phyloP scores from a whole-genome alignment of 2,329 filamentous ascomycete genomes.

The Cercospora sp. region DNA sequence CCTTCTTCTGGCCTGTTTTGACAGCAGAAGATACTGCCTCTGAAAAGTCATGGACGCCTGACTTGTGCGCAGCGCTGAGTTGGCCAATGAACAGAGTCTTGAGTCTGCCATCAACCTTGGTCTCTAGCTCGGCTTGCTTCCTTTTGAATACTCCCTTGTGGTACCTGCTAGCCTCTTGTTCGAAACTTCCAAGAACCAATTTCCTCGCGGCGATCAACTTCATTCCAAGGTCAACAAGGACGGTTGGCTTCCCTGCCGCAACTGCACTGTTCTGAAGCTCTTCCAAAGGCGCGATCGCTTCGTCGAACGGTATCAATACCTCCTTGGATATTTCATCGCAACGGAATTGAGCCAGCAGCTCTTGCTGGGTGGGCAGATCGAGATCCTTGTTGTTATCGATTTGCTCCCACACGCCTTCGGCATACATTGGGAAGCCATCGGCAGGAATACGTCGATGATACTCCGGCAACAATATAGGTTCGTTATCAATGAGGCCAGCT shows the following conservation, averaged over 20 bases:
- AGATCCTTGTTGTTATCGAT: slow-evolving; percentile 99
- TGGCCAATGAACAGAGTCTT: slow-evolving; percentile 90
- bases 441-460: slow-evolving; percentile 96
- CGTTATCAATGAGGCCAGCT: slow-evolving; percentile 65
- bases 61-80: slow-evolving; percentile 83
- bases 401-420: slow-evolving; percentile 94
- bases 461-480: slow-evolving; percentile 84
- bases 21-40: slow-evolving; percentile 84
- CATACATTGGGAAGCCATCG: slow-evolving; percentile 93
- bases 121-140: slow-evolving; percentile 81
- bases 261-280: slow-evolving; percentile 76
- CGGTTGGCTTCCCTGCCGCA: slow-evolving; percentile 68
- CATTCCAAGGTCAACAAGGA: slow-evolving; percentile 73
- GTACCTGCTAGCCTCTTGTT: slow-evolving; percentile 86
- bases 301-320: slow-evolving; percentile 80
- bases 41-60: slow-evolving; percentile 78
- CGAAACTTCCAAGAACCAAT: slow-evolving; percentile 79
- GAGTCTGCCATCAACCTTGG: slow-evolving; percentile 82
- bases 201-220: slow-evolving; percentile 71
- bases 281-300: slow-evolving; percentile 78
- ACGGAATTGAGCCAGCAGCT: slow-evolving; percentile 92
- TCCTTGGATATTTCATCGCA: slow-evolving; percentile 96
- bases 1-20: slow-evolving; percentile 90
- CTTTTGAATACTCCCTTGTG: slow-evolving; percentile 92
- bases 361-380: slow-evolving; percentile 94